Evolutionary conservation across 441 rosid species (phyloP).

Genomic region (Breynia disticha): DNA sequence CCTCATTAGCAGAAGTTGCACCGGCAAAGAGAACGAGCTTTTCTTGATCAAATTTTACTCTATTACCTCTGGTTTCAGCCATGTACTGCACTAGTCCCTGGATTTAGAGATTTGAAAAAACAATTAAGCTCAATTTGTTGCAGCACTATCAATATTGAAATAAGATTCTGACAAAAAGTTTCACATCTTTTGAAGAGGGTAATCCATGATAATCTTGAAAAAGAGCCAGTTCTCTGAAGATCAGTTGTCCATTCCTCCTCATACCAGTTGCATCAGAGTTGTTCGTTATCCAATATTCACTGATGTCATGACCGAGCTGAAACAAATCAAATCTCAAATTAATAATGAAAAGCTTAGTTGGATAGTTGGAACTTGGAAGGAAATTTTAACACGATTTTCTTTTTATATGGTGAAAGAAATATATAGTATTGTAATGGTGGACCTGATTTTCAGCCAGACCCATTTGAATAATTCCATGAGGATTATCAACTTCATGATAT

Average conservation of each 20-base stretch:
- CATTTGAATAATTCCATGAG: constrained; percentile 80
- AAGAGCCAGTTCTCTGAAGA: constrained; percentile 78
- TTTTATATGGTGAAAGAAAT: no score
- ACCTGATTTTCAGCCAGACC: constrained; percentile 95
- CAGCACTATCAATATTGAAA: background rate
- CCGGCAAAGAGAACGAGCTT: constrained; percentile 82
- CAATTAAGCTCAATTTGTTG: no score
- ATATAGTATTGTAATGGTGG: background rate
- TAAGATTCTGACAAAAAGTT: background rate
- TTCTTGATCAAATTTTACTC: constrained; percentile 57
- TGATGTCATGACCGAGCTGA: constrained; percentile 70
- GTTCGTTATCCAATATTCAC: constrained; percentile 61
- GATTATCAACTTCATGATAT: constrained; percentile 41
- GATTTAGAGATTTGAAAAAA: background rate
- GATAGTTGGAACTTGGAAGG: no score
- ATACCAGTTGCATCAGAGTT: constrained; percentile 52
- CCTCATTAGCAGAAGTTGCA: constrained; percentile 89
- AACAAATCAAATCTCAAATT: constrained; percentile 3
- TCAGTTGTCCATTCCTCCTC: constrained; percentile 53
- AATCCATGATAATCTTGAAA: constrained; percentile 93
- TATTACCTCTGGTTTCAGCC: constrained; percentile 72
- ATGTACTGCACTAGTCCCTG: constrained; percentile 74
- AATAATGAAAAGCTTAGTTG: no score
- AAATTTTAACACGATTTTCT: no score
- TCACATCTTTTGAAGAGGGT: constrained; percentile 64